Evolutionary conservation across 2,329 filamentous ascomycete genomes (phyloP).

Genomic region (Talaromyces sp.): DNA sequence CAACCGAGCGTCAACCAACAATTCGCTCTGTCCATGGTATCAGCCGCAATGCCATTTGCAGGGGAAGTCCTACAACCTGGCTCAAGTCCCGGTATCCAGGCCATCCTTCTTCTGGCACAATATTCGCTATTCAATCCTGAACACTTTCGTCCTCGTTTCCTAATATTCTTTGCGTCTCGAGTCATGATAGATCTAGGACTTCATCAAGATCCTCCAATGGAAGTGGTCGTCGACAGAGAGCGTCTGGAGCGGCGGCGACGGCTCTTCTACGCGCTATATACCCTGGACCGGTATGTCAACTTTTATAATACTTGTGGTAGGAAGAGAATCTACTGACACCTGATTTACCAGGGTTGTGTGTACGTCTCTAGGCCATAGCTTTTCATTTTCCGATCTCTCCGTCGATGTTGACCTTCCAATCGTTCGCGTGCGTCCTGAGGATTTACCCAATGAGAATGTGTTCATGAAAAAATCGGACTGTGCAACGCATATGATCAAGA

Average conservation of each 20-base stretch:
- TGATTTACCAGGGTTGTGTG: slow-evolving; percentile 67
- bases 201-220: slow-evolving; percentile 81
- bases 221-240: slow-evolving; percentile 63
- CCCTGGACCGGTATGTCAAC: slow-evolving; percentile 69
- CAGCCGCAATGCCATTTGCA: slow-evolving; percentile 68
- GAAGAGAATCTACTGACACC: slow-evolving; percentile 19
- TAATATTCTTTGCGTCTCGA: slow-evolving; percentile 85
- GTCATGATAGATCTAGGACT: slow-evolving; percentile 86
- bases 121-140: slow-evolving; percentile 87
- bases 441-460: slow-evolving; percentile 39
- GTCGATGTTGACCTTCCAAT: slow-evolving; percentile 62
- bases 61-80: slow-evolving; percentile 83
- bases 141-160: slow-evolving; percentile 90
- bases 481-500: slow-evolving; percentile 73
- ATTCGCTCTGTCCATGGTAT: slow-evolving; percentile 58
- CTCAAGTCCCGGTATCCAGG: slow-evolving; percentile 80
- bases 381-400: slow-evolving; percentile 93
- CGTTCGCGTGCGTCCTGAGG: slow-evolving; percentile 46
- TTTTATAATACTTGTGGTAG: not conserved
- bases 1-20: slow-evolving; percentile 62
- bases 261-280: slow-evolving; percentile 88
- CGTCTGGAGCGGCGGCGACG: slow-evolving; percentile 73
- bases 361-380: slow-evolving; percentile 79
- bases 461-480: slow-evolving; percentile 61
- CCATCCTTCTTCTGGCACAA: slow-evolving; percentile 77